Evolutionary conservation across 306 rosid species (phyloP).

Genomic region (Fragaria nilgerrensis): DNA sequence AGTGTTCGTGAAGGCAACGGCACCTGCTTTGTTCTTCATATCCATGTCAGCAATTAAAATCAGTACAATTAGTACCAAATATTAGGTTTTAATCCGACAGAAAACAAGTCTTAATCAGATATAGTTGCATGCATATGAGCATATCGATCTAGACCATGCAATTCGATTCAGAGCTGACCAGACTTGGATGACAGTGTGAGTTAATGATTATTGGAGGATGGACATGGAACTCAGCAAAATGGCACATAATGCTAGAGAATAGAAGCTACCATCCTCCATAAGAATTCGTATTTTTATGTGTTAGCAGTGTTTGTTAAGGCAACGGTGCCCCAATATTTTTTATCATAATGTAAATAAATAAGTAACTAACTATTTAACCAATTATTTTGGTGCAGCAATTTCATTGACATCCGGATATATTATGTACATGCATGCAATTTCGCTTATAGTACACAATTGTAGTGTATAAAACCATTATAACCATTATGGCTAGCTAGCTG

Average conservation of each 20-base stretch:
- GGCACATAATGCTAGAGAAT: slow-evolving; percentile 2
- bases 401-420: neutral
- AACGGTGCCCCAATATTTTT: neutral
- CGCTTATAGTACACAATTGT: neutral
- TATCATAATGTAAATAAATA: neutral
- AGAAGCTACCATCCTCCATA: slow-evolving; percentile 22
- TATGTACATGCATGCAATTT: neutral
- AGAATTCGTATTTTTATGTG: slow-evolving; percentile 23
- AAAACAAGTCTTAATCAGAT: neutral
- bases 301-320: slow-evolving; percentile 10
- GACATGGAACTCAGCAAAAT: neutral
- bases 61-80: neutral
- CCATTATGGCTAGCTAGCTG: neutral
- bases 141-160: neutral
- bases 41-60: neutral
- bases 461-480: neutral
- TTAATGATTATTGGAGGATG: slow-evolving; percentile 8
- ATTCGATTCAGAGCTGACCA: slow-evolving; percentile 3
- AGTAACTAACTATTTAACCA: neutral
- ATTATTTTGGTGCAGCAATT: neutral
- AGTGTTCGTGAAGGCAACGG: slow-evolving; percentile 86
- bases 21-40: slow-evolving; percentile 22
- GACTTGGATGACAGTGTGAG: neutral
- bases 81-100: neutral
- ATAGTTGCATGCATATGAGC: neutral